Base-by-base conservation (phyloP, 257 asterid species). In the Solanum clarkiae region DNA sequence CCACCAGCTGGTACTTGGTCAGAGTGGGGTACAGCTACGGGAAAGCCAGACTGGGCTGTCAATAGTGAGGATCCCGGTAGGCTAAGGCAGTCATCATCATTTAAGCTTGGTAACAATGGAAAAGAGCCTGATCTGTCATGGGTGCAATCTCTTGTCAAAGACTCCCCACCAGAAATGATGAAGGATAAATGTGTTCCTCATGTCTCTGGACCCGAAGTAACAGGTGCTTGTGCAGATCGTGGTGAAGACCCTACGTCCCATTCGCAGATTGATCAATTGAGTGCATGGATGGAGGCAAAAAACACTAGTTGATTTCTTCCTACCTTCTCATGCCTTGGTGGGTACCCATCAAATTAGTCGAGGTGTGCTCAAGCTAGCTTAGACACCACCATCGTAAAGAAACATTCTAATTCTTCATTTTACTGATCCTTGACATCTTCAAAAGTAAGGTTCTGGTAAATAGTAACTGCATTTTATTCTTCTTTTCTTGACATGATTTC, bases 121-220 rank as follows among this genome's bases (percentile, higher is more conserved):
- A 90, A 87, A n/a, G 98, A 92, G 89, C 97, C 93, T 84, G 98
- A 98, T 8, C 94, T 93, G 87, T 82, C 93, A 86, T 93, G 97
- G 11, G 92, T 97, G 71, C 97, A 94, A 59, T 92, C 95, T 0
- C 94, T 95, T 44, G 98, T 95, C 49, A 92, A 88, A 80, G 99
- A 95, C 87, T 87, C 97, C 79, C 91, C 95, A 45, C 93, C 90
- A 63, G 98, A 95, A 44, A 69, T 74, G 70, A 95, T 94, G 97
- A 90, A 87, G 80, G 96, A 92, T 51, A 88, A 89, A 82, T 82
- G 85, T 10, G 88, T 71, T 6, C 81, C 88, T 22, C 87, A 14
- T 70, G 84, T 86, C 72, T 86, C 87, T 40, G 90, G 84, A 13
- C 0, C 87, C 42, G 89, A 84, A 13, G 0, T 72, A 65, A 81